These are phyloP conservation scores for Grosmannia clavigera DNA, from an alignment of 2,329 filamentous ascomycete species.

Conservation along the genomic window DNA sequence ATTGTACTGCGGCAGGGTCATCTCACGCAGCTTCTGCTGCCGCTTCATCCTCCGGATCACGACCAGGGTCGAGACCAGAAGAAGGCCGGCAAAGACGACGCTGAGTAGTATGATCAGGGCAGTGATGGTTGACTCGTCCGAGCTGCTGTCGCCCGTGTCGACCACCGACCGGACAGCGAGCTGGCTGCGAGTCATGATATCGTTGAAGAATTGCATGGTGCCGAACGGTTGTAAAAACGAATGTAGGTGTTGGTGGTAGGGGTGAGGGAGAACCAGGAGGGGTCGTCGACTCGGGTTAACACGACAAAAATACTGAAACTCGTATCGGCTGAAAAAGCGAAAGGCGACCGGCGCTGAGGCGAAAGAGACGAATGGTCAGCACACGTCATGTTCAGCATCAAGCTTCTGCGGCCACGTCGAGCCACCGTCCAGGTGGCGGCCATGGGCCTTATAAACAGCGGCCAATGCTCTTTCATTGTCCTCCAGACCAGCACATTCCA, in stretches of 20 bases:
- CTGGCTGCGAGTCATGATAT: slow-evolving; percentile 25
- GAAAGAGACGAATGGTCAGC: background rate
- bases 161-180: slow-evolving; percentile 37
- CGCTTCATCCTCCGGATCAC: slow-evolving; percentile 55
- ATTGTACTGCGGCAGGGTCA: slow-evolving; percentile 55
- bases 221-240: background rate
- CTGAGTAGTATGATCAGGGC: slow-evolving; percentile 70
- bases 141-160: slow-evolving; percentile 20
- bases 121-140: slow-evolving; percentile 52
- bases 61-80: slow-evolving; percentile 56
- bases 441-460: background rate
- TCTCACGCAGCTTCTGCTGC: slow-evolving; percentile 32
- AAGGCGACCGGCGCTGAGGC: background rate
- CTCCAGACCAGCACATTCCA: background rate
- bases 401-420: background rate
- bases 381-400: background rate
- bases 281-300: background rate
- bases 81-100: slow-evolving; percentile 60
- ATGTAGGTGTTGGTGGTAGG: background rate
- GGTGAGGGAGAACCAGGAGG: background rate
- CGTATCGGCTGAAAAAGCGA: background rate
- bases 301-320: background rate
- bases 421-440: background rate
- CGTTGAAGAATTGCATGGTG: slow-evolving; percentile 26
- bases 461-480: background rate